Conservation (phyloP, 2,329 filamentous ascomycete species). For the Falciphora oryzae region DNA sequence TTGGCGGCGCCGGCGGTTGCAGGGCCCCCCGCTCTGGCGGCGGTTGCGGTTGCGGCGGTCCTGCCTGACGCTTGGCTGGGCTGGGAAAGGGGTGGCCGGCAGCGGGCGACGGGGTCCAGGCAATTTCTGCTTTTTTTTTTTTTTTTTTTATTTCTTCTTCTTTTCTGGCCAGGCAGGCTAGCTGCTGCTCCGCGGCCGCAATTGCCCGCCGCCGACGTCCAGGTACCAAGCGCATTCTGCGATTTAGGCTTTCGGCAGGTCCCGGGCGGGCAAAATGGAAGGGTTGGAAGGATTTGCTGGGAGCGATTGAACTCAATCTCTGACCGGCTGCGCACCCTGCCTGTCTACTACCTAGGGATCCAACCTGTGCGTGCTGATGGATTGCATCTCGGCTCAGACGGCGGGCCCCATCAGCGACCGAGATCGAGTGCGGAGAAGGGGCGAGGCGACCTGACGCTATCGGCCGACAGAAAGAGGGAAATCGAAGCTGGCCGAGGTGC, state of each 20-base stretch:
- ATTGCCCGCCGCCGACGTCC: not conserved
- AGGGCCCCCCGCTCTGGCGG: not conserved
- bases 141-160: too few relatives aligned
- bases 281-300: not conserved
- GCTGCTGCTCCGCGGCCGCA: too few relatives aligned
- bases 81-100: not conserved
- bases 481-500: not conserved
- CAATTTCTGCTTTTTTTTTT: too few relatives aligned
- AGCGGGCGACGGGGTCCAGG: too few relatives aligned
- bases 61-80: not conserved
- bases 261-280: not conserved
- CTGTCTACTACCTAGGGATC: not conserved
- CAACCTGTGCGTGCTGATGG: not conserved
- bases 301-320: constrained; percentile 2
- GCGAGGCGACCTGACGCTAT: not conserved
- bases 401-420: not conserved
- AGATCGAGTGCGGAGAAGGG: not conserved
- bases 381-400: not conserved
- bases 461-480: not conserved
- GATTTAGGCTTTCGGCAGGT: not conserved
- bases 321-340: not conserved
- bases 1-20: not conserved
- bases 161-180: not conserved
- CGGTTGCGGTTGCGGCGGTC: not conserved
- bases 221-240: not conserved